Evolutionary conservation across 129 eudicot species (phyloP).

Genomic region (Escallonia rubra): DNA sequence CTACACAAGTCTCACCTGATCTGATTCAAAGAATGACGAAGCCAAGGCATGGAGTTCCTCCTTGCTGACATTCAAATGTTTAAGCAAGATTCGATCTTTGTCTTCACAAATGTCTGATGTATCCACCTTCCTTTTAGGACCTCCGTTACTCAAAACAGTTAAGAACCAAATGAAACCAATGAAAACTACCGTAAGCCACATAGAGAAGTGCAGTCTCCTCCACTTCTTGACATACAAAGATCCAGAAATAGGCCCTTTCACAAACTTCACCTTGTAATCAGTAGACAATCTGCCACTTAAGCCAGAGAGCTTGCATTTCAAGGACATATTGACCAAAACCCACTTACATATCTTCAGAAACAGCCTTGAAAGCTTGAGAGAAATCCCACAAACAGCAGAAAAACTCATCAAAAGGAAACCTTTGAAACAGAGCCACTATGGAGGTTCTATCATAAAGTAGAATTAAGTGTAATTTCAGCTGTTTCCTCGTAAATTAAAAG

Average conservation of each 20-base stretch:
- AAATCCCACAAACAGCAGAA: constrained; percentile 21
- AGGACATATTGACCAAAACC: constrained; percentile 58
- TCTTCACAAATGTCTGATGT: constrained; percentile 13
- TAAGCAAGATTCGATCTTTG: constrained; percentile 27
- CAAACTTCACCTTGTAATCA: constrained; percentile 40
- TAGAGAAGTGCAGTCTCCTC: constrained; percentile 34
- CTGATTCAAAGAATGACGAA: constrained; percentile 32
- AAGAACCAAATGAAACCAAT: constrained; percentile 46
- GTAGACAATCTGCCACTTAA: constrained; percentile 39
- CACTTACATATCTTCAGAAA: constrained; percentile 49
- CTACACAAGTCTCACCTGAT: constrained; percentile 43
- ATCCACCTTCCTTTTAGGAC: constrained; percentile 20
- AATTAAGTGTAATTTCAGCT: constrained; percentile 3
- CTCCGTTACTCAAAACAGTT: constrained; percentile 15
- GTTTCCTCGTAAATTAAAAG: constrained; percentile 12
- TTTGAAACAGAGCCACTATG: constrained; percentile 19
- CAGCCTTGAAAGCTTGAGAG: constrained; percentile 30
- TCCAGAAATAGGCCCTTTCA: constrained; percentile 25
- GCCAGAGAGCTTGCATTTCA: constrained; percentile 41
- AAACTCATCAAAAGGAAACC: constrained; percentile 35
- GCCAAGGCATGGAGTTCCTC: constrained; percentile 35
- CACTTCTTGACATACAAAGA: constrained; percentile 34
- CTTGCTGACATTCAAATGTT: constrained; percentile 52
- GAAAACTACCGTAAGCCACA: constrained; percentile 28
- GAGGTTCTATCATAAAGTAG: background rate